Percentiles rank a stretch among this genome's conserved stretches.
These are phyloP conservation scores for Populus deltoides DNA, from an alignment of 345 rosid genomes.

Conservation along the genomic window DNA sequence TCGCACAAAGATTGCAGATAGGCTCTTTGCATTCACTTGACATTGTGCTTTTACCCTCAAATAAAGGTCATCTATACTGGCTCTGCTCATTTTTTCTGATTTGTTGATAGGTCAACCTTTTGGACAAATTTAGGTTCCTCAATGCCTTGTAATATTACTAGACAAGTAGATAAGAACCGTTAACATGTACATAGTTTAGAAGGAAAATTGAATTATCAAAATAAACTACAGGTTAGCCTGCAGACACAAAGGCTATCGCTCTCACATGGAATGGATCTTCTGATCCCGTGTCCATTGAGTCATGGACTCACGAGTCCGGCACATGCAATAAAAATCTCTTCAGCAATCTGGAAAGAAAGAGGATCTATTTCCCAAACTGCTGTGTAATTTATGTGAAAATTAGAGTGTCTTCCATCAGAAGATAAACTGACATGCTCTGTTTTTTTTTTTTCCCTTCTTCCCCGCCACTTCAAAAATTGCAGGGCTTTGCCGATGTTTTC, in stretches of 20 bases:
- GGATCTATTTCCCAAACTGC: neutral
- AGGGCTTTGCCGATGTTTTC: conserved; percentile 34
- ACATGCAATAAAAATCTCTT: neutral
- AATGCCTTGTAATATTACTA: neutral
- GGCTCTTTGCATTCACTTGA: conserved; percentile 94
- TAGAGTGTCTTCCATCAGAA: neutral
- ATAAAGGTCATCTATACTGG: conserved; percentile 25
- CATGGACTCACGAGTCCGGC: neutral
- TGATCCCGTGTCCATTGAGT: neutral
- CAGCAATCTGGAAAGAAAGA: neutral
- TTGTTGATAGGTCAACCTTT: neutral
- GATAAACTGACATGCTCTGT: conserved; percentile 7
- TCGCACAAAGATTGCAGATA: conserved; percentile 87
- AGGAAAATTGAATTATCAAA: neutral
- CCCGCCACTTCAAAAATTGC: conserved; percentile 9
- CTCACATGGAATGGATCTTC: neutral
- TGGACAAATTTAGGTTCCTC: neutral
- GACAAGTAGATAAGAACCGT: neutral
- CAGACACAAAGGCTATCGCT: neutral
- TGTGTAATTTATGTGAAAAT: neutral
- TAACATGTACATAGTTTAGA: neutral
- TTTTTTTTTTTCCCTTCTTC: neutral
- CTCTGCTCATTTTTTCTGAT: neutral
- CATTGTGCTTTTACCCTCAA: conserved; percentile 26
- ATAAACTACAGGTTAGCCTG: neutral